phyloP scores from a whole-genome alignment of 1,284 basidiomycete genomes.

The Ustilago vetiveriae region DNA sequence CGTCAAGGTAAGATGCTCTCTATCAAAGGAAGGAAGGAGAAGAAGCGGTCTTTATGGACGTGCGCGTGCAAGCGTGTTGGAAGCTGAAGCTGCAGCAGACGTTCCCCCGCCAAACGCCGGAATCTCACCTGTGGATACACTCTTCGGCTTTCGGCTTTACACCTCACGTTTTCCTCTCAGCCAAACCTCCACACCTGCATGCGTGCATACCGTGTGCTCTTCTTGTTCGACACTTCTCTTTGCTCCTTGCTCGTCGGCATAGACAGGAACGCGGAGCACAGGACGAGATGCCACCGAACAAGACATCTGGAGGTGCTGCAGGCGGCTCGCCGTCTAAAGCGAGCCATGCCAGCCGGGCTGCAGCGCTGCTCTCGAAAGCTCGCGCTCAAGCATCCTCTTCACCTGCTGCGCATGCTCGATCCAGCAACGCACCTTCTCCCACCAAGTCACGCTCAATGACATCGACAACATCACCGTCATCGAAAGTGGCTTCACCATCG shows the following conservation, averaged over 20 bases:
- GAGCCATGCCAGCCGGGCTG: conserved; percentile 36
- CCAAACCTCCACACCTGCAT: conserved; percentile 26
- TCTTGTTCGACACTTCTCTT: no score
- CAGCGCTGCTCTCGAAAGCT: conserved; percentile 40
- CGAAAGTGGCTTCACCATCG: not conserved
- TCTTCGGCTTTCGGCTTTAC: conserved; percentile 17
- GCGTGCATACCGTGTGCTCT: no score
- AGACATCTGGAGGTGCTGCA: conserved; percentile 2
- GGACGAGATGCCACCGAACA: conserved; percentile 43
- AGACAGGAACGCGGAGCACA: no score
- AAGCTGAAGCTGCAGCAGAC: no score
- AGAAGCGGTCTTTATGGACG: not conserved
- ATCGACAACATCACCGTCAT: no score
- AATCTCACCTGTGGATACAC: no score
- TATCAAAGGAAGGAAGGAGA: not conserved
- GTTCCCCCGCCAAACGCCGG: conserved; percentile 21
- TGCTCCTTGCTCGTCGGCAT: no score
- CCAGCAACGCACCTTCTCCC: conserved; percentile 16
- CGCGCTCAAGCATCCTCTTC: conserved; percentile 35
- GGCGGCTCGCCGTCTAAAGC: conserved; percentile 31
- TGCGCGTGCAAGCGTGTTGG: no score
- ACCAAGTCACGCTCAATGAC: conserved; percentile 17
- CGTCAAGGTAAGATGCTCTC: no score
- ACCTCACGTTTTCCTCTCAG: conserved; percentile 10
- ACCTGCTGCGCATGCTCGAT: conserved; percentile 28